Evolutionary conservation across 2,329 filamentous ascomycete species (phyloP), one percentile per base, ranked within the genome.

Genomic region (Coniella vitis): DNA sequence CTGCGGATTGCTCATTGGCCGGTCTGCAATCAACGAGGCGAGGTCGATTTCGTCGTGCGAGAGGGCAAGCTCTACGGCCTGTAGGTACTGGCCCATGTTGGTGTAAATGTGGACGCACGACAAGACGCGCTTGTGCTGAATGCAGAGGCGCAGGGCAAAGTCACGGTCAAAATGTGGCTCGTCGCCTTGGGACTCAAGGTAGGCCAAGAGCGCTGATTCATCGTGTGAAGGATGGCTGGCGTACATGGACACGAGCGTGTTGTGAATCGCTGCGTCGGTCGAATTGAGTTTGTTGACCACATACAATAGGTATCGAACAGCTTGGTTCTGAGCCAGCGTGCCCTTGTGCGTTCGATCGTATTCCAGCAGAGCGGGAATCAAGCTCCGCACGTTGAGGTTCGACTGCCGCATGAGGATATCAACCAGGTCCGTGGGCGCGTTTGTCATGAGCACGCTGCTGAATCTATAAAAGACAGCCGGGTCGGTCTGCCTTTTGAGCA

Each of bases 101-200:
- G 87, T 95, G 72, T 97, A 98, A 54, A 98, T 96, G 65, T 97
- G 90, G 4, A 97, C 91, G 61, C 90, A 95, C 13, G 89, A 94
- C 55, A 95, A 83, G 1, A 96, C 90, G 38, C 93, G 86, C 57
- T 90, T 84, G 67, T 98, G 84, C 60, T 96, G 87, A 56, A 98
- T 97, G 68, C 93, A 98, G 12, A 97, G 78, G 12, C 93, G 86
- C 25, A 98, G 81, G 1, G 93, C 93, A 67, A 98, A 98, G 65
- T 98, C 93, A 2, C 89, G 88, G 63, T 98, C 93, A 64, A 94
- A 98, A 39, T 82, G 80, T 39, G 87, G 87, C 60, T 93, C 86
- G 44, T 88, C 83, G 25, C 88, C 87, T 67, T 98, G 91, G 0
- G 87, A 84, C 66, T 96, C 87, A 7, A 98, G 82, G 62, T 98